Percentiles rank a stretch among this genome's conserved stretches.
phyloP scores from a whole-genome alignment of 768 basidiomycete species.

The Amanita jacksonii region DNA sequence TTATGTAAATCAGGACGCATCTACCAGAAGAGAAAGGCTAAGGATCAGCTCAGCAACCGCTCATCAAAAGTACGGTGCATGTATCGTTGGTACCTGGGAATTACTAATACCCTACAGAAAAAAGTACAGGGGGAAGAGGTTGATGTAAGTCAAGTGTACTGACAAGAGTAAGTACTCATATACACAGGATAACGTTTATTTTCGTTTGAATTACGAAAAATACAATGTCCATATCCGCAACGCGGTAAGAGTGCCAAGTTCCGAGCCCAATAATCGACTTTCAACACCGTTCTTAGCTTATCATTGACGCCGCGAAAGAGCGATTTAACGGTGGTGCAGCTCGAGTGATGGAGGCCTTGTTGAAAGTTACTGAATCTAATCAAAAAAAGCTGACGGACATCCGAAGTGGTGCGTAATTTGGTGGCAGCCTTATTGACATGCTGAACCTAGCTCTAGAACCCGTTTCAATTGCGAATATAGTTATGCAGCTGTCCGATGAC shows the following conservation, averaged over 20 bases:
- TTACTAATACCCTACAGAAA: conserved; percentile 16
- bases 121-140: conserved; percentile 50
- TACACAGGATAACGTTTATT: conserved; percentile 57
- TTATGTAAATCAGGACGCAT: not conserved
- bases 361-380: conserved; percentile 59
- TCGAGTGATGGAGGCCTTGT: conserved; percentile 55
- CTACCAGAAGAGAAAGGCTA: conserved; percentile 52
- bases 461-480: conserved; percentile 54
- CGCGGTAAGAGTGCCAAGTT: conserved; percentile 39
- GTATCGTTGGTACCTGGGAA: conserved; percentile 1
- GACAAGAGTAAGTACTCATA: conserved; percentile 9
- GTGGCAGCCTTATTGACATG: not conserved
- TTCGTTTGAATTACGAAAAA: conserved; percentile 83
- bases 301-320: conserved; percentile 66
- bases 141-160: conserved; percentile 42
- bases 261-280: not conserved
- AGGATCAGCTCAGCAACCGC: conserved; percentile 36
- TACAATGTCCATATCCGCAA: conserved; percentile 86
- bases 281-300: conserved; percentile 41
- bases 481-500: conserved; percentile 54
- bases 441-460: conserved; percentile 35
- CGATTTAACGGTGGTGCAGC: conserved; percentile 74
- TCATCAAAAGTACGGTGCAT: conserved; percentile 40
- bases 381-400: conserved; percentile 53
- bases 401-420: conserved; percentile 43